These are phyloP conservation scores for Wickerhamomyces sydowiorum DNA, from an alignment of 805 yeast species.

Conservation along the genomic window DNA sequence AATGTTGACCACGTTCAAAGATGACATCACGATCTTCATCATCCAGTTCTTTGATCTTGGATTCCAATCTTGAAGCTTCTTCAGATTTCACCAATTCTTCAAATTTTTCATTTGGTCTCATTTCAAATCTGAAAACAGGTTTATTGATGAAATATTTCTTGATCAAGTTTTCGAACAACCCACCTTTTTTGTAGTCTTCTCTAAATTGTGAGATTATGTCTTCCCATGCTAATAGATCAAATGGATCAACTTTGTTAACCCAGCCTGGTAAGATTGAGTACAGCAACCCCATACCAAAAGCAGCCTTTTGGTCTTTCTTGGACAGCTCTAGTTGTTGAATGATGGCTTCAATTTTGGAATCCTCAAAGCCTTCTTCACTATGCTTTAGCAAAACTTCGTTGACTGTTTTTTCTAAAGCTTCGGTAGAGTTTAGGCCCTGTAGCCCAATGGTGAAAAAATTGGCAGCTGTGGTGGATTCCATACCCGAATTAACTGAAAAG, in stretches of 20 bases:
- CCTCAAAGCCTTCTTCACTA: constrained; percentile 41
- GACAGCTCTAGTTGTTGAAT: constrained; percentile 82
- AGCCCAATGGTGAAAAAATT: constrained; percentile 81
- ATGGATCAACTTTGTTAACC: constrained; percentile 77
- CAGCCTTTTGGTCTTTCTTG: constrained; percentile 82
- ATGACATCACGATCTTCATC: constrained; percentile 54
- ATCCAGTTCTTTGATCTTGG: constrained; percentile 37
- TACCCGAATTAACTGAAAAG: constrained; percentile 81
- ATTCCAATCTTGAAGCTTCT: constrained; percentile 48
- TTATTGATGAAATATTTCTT: constrained; percentile 43
- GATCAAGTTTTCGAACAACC: constrained; percentile 55
- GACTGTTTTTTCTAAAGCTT: constrained; percentile 42
- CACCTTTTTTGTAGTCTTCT: constrained; percentile 48
- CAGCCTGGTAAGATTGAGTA: constrained; percentile 77
- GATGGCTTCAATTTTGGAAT: constrained; percentile 70
- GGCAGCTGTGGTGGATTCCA: constrained; percentile 73
- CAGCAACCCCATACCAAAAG: constrained; percentile 78
- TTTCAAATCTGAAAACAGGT: constrained; percentile 64
- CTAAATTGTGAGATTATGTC: constrained; percentile 54
- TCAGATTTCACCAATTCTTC: constrained; percentile 44
- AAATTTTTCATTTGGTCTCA: constrained; percentile 64
- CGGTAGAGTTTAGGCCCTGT: constrained; percentile 60
- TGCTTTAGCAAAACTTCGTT: constrained; percentile 39
- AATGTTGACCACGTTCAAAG: constrained; percentile 49
- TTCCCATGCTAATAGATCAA: constrained; percentile 63